Conservation (phyloP, 768 basidiomycete species). For the Galerina marginata region DNA sequence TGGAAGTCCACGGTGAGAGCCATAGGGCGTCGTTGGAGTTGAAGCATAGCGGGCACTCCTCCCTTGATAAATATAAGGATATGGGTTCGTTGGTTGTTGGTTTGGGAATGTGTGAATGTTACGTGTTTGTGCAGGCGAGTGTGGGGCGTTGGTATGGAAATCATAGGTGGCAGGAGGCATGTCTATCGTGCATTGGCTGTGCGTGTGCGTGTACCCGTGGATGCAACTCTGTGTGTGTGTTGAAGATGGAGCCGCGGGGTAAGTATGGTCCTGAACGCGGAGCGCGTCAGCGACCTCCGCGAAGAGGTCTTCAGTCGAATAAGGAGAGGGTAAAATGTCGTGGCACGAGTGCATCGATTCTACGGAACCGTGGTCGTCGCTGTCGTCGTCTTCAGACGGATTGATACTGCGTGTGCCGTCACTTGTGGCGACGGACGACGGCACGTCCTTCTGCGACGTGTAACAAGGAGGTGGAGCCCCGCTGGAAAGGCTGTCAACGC, state of each 20-base stretch:
- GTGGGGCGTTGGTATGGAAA: not conserved
- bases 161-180: not conserved
- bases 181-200: slow-evolving; percentile 15
- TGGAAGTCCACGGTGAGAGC: not conserved
- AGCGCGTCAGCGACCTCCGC: not conserved
- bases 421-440: slow-evolving; percentile 6
- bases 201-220: slow-evolving; percentile 17
- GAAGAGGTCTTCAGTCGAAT: slow-evolving; percentile 18
- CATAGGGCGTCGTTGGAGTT: not conserved
- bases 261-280: not conserved
- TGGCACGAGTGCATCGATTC: slow-evolving; percentile 6
- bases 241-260: slow-evolving; percentile 1
- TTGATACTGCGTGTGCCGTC: slow-evolving; percentile 1
- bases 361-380: not conserved
- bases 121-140: not conserved
- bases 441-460: slow-evolving; percentile 11
- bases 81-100: not conserved
- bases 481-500: slow-evolving; percentile 9
- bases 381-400: slow-evolving; percentile 4
- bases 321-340: slow-evolving; percentile 15
- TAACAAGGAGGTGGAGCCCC: slow-evolving; percentile 14
- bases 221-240: not conserved
- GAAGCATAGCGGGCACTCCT: not conserved
- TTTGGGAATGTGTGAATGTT: not conserved
- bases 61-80: not conserved